A percentile compares a stretch with the other conserved stretches of the same genome.
Evolutionary conservation across 371 early-diverging fungal species (phyloP).

Genomic region (Mycotypha africana): DNA sequence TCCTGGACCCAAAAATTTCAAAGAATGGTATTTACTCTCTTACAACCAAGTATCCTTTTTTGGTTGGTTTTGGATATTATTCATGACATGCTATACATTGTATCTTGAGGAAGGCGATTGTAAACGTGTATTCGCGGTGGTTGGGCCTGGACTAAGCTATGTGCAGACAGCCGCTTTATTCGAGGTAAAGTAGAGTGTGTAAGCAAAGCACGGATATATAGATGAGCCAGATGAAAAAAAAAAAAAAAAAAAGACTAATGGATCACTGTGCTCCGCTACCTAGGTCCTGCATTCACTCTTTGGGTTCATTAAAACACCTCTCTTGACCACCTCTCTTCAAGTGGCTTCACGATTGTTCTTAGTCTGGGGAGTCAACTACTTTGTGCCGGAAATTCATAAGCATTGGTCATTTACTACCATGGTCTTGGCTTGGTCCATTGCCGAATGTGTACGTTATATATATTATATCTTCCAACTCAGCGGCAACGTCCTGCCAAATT

Average conservation of each 20-base stretch:
- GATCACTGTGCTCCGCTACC: too few relatives aligned
- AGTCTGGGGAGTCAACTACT: conserved; percentile 74
- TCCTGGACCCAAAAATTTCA: conserved; percentile 19
- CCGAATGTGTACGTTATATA: conserved; percentile 85
- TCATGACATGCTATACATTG: conserved; percentile 44
- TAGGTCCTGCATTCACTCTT: conserved; percentile 13
- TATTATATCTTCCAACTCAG: conserved; percentile 80
- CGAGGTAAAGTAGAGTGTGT: conserved; percentile 68
- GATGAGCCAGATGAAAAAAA: too few relatives aligned
- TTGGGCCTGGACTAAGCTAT: conserved; percentile 50
- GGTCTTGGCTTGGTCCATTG: conserved; percentile 90
- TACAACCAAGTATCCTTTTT: conserved; percentile 75
- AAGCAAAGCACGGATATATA: too few relatives aligned
- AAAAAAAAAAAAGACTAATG: too few relatives aligned
- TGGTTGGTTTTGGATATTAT: conserved; percentile 75
- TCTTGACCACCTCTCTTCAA: conserved; percentile 77
- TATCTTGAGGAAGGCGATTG: conserved; percentile 44
- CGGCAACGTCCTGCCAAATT: conserved; percentile 26
- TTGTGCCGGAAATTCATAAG: conserved; percentile 60
- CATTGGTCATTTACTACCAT: conserved; percentile 74
- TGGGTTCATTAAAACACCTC: conserved; percentile 79
- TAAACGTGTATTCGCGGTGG: conserved; percentile 49
- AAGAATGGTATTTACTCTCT: conserved; percentile 62
- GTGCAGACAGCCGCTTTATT: conserved; percentile 78
- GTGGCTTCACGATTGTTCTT: conserved; percentile 83